phyloP scores from a whole-genome alignment of 202 grass and related monocot genomes.

The Saccharum hybrid region DNA sequence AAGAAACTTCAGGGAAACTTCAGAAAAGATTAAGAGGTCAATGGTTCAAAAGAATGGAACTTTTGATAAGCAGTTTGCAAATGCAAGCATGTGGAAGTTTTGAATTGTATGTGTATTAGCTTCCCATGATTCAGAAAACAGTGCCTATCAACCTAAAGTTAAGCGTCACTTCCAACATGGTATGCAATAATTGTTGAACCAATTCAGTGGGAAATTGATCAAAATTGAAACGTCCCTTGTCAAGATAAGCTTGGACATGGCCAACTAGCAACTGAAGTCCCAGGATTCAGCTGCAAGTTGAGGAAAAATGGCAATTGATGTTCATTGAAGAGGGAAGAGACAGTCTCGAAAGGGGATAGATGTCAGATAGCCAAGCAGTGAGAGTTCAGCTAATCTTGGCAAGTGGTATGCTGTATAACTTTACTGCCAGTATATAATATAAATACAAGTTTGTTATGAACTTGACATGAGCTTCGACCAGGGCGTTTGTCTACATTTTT shows the following conservation, averaged over 20 bases:
- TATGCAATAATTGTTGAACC: not conserved
- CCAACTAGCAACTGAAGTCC: not conserved
- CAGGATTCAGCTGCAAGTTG: not conserved
- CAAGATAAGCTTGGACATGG: not conserved
- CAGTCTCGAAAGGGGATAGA: not conserved
- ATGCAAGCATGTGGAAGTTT: constrained; percentile 8
- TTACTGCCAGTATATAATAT: too few relatives aligned
- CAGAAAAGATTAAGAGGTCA: not conserved
- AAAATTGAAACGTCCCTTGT: not conserved
- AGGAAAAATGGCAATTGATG: constrained; percentile 2
- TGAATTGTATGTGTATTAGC: not conserved
- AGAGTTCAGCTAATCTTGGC: not conserved
- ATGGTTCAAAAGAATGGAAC: not conserved
- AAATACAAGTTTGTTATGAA: not conserved
- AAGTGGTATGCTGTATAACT: too few relatives aligned
- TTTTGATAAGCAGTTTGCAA: not conserved
- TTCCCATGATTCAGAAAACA: constrained; percentile 1
- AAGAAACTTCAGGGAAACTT: not conserved
- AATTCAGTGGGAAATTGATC: constrained; percentile 1
- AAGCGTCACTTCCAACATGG: not conserved
- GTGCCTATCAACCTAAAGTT: not conserved
- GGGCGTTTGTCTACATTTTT: constrained; percentile 1
- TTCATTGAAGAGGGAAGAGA: not conserved
- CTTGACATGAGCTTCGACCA: not conserved
- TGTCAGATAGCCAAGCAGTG: not conserved